Evolutionary conservation across 208 protist genomes (phyloP).

Genomic region (Wallacemonas sp.): DNA sequence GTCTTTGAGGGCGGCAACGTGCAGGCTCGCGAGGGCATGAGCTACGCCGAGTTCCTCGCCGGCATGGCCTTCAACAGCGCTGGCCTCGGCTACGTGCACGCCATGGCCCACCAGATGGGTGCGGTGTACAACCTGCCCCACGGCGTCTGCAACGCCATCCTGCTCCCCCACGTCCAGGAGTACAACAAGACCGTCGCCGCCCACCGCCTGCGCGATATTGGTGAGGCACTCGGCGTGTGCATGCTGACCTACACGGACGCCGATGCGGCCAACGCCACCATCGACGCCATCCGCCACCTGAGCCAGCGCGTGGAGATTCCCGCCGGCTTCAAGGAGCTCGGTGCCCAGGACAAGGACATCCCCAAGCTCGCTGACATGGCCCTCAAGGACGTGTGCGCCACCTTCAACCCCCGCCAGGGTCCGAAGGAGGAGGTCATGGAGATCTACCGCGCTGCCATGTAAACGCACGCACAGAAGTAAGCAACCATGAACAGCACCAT

Average conservation of each 20-base stretch:
- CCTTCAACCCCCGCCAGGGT: constrained; percentile 59
- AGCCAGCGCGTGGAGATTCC: constrained; percentile 58
- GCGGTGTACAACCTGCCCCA: constrained; percentile 84
- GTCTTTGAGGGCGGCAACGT: constrained; percentile 50
- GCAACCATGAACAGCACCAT: too few species aligned
- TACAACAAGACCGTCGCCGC: constrained; percentile 61
- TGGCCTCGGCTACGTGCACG: constrained; percentile 88
- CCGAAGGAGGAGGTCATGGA: constrained; percentile 55
- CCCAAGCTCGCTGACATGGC: constrained; percentile 46
- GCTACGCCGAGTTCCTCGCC: constrained; percentile 81
- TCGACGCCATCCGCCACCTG: constrained; percentile 54
- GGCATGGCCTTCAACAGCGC: constrained; percentile 93
- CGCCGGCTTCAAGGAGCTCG: constrained; percentile 55
- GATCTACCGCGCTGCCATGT: constrained; percentile 46
- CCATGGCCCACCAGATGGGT: constrained; percentile 90
- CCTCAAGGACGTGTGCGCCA: constrained; percentile 47
- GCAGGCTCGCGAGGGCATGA: constrained; percentile 78
- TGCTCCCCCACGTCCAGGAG: constrained; percentile 80
- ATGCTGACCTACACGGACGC: constrained; percentile 42
- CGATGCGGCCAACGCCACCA: constrained; percentile 50
- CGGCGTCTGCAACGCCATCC: constrained; percentile 87
- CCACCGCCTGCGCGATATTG: constrained; percentile 64
- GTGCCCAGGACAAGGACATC: constrained; percentile 49
- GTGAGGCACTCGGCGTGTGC: constrained; percentile 44
- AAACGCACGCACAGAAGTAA: too few species aligned